Conservation (phyloP, 2,329 filamentous ascomycete species). For the Monosporascus sp. region DNA sequence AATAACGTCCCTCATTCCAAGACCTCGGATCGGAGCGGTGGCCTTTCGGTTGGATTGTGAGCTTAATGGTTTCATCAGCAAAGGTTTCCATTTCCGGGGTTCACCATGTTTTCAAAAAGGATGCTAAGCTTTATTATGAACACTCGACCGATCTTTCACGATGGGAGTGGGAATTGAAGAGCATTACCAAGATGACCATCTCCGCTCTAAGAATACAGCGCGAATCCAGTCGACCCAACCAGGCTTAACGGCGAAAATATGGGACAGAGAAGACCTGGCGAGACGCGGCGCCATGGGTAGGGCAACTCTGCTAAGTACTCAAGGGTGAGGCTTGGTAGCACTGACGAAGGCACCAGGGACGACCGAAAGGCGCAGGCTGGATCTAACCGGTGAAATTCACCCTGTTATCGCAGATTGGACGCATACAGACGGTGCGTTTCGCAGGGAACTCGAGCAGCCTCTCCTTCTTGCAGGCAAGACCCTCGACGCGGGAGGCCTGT, state of each 20-base stretch:
- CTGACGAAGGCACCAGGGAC: constrained; percentile 14
- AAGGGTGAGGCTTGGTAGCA: too few species aligned
- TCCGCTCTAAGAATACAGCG: too few species aligned
- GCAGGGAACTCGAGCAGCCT: constrained; percentile 23
- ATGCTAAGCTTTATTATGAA: neutral
- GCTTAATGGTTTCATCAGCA: constrained; percentile 1
- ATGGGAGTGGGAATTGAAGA: neutral
- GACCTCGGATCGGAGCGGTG: neutral
- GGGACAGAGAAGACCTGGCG: neutral
- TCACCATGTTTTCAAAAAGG: constrained; percentile 12
- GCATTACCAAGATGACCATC: neutral
- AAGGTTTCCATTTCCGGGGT: constrained; percentile 1
- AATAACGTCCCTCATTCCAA: constrained; percentile 9
- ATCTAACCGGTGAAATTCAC: constrained; percentile 24
- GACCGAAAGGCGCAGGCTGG: constrained; percentile 6
- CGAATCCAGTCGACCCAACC: neutral
- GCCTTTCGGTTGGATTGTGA: constrained; percentile 16
- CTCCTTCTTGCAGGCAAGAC: constrained; percentile 26
- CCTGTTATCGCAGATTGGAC: constrained; percentile 26
- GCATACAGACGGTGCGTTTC: constrained; percentile 11
- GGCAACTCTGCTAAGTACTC: too few species aligned
- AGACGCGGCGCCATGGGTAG: neutral
- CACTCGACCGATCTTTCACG: neutral
- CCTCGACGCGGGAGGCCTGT: constrained; percentile 22
- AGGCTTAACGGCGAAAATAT: neutral